Percentiles rank a stretch among this genome's conserved stretches.
Conservation (phyloP, 129 eudicot species). For the Pseudognaphalium luteoalbum region DNA sequence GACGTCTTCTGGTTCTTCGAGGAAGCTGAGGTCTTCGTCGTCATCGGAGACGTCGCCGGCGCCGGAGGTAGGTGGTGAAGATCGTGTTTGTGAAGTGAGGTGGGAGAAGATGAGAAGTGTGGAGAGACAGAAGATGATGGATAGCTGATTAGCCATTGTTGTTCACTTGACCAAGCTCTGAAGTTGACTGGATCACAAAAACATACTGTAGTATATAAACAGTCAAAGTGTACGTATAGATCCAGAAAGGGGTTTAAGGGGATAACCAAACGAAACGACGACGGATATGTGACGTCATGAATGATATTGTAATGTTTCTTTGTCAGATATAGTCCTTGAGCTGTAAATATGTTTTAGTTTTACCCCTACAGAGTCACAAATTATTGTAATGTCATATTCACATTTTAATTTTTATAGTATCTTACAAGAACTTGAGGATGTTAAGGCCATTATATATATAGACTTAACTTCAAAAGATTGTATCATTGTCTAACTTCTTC, state of each 20-base stretch:
- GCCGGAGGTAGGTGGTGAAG: conserved; percentile 26
- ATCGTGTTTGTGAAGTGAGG: conserved; percentile 39
- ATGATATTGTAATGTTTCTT: not conserved
- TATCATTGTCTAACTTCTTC: no score
- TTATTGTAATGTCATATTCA: not conserved
- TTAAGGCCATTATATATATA: no score
- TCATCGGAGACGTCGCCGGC: conserved; percentile 37
- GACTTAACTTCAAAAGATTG: no score
- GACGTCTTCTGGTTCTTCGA: conserved; percentile 60
- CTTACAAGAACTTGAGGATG: no score
- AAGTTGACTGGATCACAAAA: conserved; percentile 11
- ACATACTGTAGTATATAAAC: conserved; percentile 9
- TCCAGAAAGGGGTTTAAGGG: conserved; percentile 9
- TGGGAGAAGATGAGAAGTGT: conserved; percentile 58
- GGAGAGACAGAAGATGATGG: conserved; percentile 40
- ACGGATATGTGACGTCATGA: not conserved
- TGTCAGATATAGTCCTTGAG: not conserved
- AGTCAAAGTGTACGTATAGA: not conserved
- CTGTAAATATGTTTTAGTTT: not conserved
- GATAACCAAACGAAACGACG: not conserved
- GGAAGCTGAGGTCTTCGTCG: conserved; percentile 81
- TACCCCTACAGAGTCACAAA: no score
- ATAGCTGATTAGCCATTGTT: conserved; percentile 56
- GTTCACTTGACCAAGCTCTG: not conserved
- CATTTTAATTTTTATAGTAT: no score